Evolutionary conservation across 2,329 filamentous ascomycete genomes (phyloP).

Genomic region (Aspergillus costaricaensis): DNA sequence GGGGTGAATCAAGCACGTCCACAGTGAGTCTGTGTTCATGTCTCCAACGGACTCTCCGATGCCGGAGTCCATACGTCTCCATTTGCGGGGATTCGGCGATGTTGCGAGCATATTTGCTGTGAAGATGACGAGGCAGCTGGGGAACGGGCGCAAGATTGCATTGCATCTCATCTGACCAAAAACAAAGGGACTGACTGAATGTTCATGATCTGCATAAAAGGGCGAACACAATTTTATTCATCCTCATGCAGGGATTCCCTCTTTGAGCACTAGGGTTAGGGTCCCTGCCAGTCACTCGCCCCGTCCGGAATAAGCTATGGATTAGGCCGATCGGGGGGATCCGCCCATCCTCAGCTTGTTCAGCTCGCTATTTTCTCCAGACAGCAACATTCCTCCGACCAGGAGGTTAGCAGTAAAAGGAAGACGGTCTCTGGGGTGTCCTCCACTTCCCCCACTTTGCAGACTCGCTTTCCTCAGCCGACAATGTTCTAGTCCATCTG

Average conservation of each 20-base stretch:
- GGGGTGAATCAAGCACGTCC: neutral
- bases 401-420: neutral
- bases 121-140: neutral
- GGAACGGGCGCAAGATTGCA: too few species aligned
- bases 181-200: neutral
- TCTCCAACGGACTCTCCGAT: conserved; percentile 4
- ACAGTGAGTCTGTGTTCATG: neutral
- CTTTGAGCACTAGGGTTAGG: neutral
- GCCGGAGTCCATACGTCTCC: conserved; percentile 14
- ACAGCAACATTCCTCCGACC: neutral
- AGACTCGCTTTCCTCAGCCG: neutral
- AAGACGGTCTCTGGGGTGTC: too few species aligned
- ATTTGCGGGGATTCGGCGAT: neutral
- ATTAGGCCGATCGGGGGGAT: neutral
- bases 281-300: neutral
- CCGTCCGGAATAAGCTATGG: neutral
- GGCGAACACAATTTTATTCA: neutral
- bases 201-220: neutral
- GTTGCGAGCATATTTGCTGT: neutral
- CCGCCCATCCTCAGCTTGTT: neutral
- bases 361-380: too few species aligned
- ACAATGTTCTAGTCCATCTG: neutral
- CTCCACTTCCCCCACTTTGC: too few species aligned
- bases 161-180: too few species aligned
- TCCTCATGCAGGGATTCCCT: neutral